Conservation (phyloP, 805 yeast genomes). For the Starmerella asiatica region DNA sequence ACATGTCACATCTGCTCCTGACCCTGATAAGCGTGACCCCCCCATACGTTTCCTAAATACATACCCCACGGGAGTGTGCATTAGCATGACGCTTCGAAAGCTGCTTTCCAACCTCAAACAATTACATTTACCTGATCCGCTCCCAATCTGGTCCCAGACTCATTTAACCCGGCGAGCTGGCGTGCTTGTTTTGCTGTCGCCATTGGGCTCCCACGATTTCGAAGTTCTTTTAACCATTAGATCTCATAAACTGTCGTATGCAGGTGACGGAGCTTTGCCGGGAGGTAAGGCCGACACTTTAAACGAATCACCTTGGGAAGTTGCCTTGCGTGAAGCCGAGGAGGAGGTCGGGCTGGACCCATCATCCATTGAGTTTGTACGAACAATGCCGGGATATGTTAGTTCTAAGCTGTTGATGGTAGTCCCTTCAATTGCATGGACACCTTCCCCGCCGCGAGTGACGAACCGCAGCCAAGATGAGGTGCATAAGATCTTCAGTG, state of each 20-base stretch:
- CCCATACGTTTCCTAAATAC: no score
- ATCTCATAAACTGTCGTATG: conserved; percentile 56
- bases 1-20: no score
- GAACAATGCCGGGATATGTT: conserved; percentile 61
- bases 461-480: conserved; percentile 17
- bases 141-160: conserved; percentile 37
- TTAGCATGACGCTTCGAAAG: conserved; percentile 1
- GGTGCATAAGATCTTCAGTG: conserved; percentile 25
- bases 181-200: conserved; percentile 59
- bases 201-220: conserved; percentile 51
- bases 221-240: conserved; percentile 70
- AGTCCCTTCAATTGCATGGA: conserved; percentile 44
- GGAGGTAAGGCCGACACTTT: conserved; percentile 76
- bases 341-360: conserved; percentile 76
- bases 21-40: no score
- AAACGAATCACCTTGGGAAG: conserved; percentile 53
- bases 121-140: conserved; percentile 6
- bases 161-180: conserved; percentile 64
- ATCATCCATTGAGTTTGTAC: conserved; percentile 45
- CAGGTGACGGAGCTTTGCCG: conserved; percentile 85
- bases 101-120: conserved; percentile 1
- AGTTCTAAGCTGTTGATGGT: conserved; percentile 76
- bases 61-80: background rate
- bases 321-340: conserved; percentile 68
- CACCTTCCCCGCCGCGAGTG: conserved; percentile 5